phyloP scores from a whole-genome alignment of 176 grass and related monocot species.

The Tillandsia leiboldiana region DNA sequence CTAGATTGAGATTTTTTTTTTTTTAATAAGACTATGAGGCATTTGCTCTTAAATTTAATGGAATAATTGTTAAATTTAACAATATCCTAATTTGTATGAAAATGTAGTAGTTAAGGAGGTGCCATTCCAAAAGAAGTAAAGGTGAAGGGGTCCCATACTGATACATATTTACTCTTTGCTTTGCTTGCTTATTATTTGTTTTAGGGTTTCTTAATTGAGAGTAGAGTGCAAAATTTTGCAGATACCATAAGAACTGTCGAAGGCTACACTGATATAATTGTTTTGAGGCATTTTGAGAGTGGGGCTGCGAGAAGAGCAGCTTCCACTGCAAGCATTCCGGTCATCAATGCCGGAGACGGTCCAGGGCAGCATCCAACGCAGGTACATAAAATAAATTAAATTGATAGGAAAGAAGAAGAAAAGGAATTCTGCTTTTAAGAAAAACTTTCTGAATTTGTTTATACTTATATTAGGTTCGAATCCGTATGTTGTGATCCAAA shows the following conservation, averaged over 20 bases:
- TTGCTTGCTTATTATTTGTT: slow-evolving; percentile 7
- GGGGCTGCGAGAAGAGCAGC: slow-evolving; percentile 73
- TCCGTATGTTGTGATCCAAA: not conserved
- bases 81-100: not conserved
- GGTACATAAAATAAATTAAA: slow-evolving; percentile 3
- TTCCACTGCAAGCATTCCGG: slow-evolving; percentile 49
- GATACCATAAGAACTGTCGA: slow-evolving; percentile 88
- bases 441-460: not conserved
- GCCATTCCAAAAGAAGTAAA: not conserved
- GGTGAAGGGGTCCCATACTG: not conserved
- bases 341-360: slow-evolving; percentile 87
- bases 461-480: not conserved
- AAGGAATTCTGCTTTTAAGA: not conserved
- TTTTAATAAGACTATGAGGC: too few species aligned
- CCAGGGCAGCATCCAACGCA: slow-evolving; percentile 84
- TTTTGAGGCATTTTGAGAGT: slow-evolving; percentile 87
- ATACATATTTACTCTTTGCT: not conserved
- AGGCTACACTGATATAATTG: slow-evolving; percentile 80
- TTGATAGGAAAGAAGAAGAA: not conserved
- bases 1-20: too few species aligned
- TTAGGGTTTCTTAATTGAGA: not conserved
- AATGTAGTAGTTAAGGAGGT: too few species aligned
- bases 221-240: slow-evolving; percentile 18
- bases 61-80: not conserved
- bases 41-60: not conserved